Evolutionary conservation across 768 basidiomycete genomes (phyloP).

Genomic region (Coprinellus micaceus): DNA sequence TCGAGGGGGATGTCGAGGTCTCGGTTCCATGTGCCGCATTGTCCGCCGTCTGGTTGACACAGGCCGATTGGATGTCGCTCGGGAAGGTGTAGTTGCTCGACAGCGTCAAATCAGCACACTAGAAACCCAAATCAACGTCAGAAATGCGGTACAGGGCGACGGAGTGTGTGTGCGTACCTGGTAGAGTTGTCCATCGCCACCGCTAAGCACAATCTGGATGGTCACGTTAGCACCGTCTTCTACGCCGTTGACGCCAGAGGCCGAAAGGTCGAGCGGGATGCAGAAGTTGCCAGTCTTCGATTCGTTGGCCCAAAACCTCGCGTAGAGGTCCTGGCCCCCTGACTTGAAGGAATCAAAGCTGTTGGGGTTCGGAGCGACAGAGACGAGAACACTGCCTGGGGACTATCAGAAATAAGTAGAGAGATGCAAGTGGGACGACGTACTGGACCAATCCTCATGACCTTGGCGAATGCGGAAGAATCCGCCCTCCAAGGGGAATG

Average conservation of each 20-base stretch:
- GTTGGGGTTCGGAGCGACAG: conserved; percentile 57
- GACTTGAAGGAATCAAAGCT: conserved; percentile 58
- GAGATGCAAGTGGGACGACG: conserved; percentile 6
- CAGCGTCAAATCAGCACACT: conserved; percentile 78
- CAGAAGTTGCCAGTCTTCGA: conserved; percentile 56
- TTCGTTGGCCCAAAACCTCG: conserved; percentile 44
- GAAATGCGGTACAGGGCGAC: not conserved
- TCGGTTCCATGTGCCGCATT: not conserved
- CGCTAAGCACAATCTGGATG: conserved; percentile 56
- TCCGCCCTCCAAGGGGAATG: conserved; percentile 63
- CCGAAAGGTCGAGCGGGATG: conserved; percentile 56
- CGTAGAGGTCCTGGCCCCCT: conserved; percentile 27
- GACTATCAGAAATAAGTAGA: conserved; percentile 10
- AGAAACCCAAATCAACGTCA: not conserved
- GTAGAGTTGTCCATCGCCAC: conserved; percentile 66
- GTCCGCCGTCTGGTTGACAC: not conserved
- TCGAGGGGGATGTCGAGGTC: not conserved
- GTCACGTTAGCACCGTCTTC: conserved; percentile 68
- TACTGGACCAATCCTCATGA: conserved; percentile 55
- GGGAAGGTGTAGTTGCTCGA: conserved; percentile 43
- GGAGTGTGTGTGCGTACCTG: conserved; percentile 40
- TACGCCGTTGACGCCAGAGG: conserved; percentile 41
- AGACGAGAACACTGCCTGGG: conserved; percentile 50
- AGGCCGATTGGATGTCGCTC: not conserved
- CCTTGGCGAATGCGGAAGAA: conserved; percentile 58